Evolutionary conservation across 1,139 yeast species (phyloP).

Genomic region (Geotrichum australiense): DNA sequence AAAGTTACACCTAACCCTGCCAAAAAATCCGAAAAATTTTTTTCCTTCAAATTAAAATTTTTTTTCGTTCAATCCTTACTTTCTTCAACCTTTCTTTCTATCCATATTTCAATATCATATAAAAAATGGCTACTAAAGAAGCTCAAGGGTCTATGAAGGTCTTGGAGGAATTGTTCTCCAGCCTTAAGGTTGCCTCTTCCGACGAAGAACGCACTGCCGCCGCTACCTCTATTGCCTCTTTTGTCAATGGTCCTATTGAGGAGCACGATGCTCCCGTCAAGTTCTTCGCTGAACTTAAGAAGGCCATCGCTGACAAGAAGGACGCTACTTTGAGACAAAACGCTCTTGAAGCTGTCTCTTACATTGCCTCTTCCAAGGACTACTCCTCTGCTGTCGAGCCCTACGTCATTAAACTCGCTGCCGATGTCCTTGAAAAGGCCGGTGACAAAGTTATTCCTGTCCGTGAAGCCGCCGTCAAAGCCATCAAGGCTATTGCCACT

Average conservation of each 20-base stretch:
- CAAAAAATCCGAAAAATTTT: no score
- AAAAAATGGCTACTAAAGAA: conserved; percentile 27
- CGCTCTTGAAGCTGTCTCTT: conserved; percentile 77
- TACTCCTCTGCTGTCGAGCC: conserved; percentile 94
- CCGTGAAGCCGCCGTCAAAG: conserved; percentile 61
- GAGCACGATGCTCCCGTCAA: conserved; percentile 96
- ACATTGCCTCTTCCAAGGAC: conserved; percentile 75
- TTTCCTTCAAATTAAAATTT: no score
- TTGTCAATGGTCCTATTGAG: conserved; percentile 93
- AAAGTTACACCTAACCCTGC: no score
- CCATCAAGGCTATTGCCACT: conserved; percentile 69
- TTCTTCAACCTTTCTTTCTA: conserved; percentile 1
- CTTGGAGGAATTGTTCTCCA: conserved; percentile 87
- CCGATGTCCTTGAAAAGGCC: conserved; percentile 64
- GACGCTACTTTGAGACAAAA: conserved; percentile 50
- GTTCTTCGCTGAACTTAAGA: conserved; percentile 72
- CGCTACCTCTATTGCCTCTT: conserved; percentile 84
- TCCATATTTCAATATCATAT: conserved; percentile 5
- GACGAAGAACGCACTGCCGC: conserved; percentile 75
- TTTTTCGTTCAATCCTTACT: neutral
- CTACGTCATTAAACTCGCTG: conserved; percentile 69
- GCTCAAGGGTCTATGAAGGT: conserved; percentile 44
- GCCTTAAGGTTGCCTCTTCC: conserved; percentile 78
- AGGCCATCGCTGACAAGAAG: conserved; percentile 77
- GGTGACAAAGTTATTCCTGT: conserved; percentile 86